These are phyloP conservation scores for Poa pratensis DNA, from an alignment of 176 grass and related monocot species.

Conservation along the genomic window DNA sequence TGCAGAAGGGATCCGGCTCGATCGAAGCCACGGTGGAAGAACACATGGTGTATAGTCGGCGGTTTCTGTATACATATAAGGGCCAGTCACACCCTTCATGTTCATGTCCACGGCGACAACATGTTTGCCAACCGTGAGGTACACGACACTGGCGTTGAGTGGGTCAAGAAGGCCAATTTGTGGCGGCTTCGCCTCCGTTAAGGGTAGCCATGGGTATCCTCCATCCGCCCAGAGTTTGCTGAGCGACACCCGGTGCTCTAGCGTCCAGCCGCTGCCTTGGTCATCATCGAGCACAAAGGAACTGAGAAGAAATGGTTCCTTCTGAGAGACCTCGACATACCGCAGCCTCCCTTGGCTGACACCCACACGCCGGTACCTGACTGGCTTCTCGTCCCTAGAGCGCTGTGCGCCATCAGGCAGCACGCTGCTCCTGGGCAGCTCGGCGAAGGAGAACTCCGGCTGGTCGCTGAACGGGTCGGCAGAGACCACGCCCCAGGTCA, in stretches of 20 bases:
- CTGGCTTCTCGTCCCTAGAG: background rate
- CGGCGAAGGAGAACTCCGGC: conserved; percentile 5
- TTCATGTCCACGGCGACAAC: conserved; percentile 23
- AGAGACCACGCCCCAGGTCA: conserved; percentile 5
- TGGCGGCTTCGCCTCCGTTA: background rate
- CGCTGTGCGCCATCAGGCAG: background rate
- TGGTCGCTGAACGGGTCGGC: conserved; percentile 17
- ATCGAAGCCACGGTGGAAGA: conserved; percentile 35
- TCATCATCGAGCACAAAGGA: conserved; percentile 23
- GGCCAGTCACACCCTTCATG: background rate
- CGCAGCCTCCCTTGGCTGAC: conserved; percentile 44
- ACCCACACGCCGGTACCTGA: background rate
- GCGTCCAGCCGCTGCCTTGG: conserved; percentile 26
- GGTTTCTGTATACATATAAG: background rate
- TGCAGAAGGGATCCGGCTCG: background rate
- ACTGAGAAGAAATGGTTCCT: background rate
- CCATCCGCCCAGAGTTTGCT: background rate
- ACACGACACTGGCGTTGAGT: conserved; percentile 12
- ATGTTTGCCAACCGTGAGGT: background rate
- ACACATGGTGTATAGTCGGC: background rate
- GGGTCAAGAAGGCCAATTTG: conserved; percentile 5
- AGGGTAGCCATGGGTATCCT: background rate
- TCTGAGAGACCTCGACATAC: conserved; percentile 33
- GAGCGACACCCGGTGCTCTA: conserved; percentile 16
- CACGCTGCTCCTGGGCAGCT: conserved; percentile 40